phyloP scores from a whole-genome alignment of 2,329 filamentous ascomycete genomes.

The Hypoxylon rubiginosum region DNA sequence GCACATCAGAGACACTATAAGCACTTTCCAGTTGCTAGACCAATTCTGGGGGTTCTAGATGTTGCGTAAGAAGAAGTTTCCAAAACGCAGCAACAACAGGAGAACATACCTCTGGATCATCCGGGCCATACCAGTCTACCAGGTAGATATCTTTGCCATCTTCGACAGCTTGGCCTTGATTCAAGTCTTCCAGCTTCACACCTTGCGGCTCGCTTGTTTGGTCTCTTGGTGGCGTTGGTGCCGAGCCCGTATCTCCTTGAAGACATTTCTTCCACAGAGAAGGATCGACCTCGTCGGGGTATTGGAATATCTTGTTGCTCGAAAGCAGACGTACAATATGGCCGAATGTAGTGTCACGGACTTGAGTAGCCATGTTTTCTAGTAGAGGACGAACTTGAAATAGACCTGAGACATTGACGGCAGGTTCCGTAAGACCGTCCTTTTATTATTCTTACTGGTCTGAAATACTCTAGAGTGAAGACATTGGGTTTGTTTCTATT shows the following conservation, averaged over 20 bases:
- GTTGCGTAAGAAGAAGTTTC: constrained; percentile 3
- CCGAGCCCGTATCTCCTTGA: background rate
- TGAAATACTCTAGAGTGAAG: no score
- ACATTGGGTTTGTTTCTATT: background rate
- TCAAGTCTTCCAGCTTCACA: background rate
- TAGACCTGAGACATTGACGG: no score
- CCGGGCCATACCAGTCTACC: constrained; percentile 64
- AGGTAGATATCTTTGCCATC: constrained; percentile 57
- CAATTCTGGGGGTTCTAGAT: constrained; percentile 55
- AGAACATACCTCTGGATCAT: constrained; percentile 58
- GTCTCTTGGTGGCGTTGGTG: background rate
- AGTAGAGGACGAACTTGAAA: no score
- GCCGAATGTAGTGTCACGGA: constrained; percentile 35
- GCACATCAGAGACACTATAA: constrained; percentile 47
- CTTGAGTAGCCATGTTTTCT: constrained; percentile 25
- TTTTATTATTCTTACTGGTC: no score
- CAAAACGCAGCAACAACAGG: background rate
- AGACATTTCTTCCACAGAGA: constrained; percentile 28
- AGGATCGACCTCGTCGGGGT: constrained; percentile 43
- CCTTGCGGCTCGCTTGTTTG: background rate
- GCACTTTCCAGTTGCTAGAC: constrained; percentile 55
- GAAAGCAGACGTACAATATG: constrained; percentile 38
- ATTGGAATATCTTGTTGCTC: constrained; percentile 26
- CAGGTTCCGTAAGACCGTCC: no score
- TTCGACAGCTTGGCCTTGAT: background rate